Percentiles rank a stretch among this genome's conserved stretches.
phyloP scores from a whole-genome alignment of 805 yeast genomes.

The Ogataea saltuana region DNA sequence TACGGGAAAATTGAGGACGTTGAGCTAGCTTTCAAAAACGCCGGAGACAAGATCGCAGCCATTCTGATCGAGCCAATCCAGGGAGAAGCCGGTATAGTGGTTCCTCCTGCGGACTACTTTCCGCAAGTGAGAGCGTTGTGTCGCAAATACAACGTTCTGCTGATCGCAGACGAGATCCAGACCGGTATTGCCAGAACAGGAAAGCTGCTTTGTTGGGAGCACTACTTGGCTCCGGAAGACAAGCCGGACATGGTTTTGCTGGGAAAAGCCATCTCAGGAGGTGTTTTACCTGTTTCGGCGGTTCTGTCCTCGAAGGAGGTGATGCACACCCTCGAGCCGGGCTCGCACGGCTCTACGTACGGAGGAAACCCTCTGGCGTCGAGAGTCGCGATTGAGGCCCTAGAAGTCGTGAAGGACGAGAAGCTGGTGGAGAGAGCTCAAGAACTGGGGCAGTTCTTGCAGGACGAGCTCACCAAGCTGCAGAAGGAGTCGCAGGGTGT shows the following conservation, averaged over 20 bases:
- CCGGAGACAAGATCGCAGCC: constrained; percentile 90
- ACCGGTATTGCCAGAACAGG: constrained; percentile 98
- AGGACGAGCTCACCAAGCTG: constrained; percentile 55
- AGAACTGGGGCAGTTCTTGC: constrained; percentile 68
- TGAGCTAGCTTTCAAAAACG: constrained; percentile 73
- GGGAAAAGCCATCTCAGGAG: constrained; percentile 96
- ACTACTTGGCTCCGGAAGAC: constrained; percentile 57
- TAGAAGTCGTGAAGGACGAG: constrained; percentile 87
- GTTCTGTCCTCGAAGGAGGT: constrained; percentile 88
- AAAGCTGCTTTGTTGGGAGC: constrained; percentile 88
- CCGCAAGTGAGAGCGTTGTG: constrained; percentile 71
- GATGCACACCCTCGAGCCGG: constrained; percentile 88
- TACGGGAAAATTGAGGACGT: constrained; percentile 87
- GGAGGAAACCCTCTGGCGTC: constrained; percentile 98
- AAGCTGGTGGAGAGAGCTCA: constrained; percentile 76
- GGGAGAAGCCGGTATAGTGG: constrained; percentile 98
- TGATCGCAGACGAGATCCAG: constrained; percentile 96
- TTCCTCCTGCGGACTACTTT: constrained; percentile 83
- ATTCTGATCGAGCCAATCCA: constrained; percentile 93
- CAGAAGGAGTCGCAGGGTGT: constrained; percentile 52
- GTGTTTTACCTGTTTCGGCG: constrained; percentile 89
- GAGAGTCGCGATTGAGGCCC: constrained; percentile 89
- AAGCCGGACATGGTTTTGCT: constrained; percentile 87
- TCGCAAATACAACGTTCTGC: constrained; percentile 77
- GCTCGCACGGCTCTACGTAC: constrained; percentile 96